phyloP scores from a whole-genome alignment of 345 rosid species.

The Linum lewisii region DNA sequence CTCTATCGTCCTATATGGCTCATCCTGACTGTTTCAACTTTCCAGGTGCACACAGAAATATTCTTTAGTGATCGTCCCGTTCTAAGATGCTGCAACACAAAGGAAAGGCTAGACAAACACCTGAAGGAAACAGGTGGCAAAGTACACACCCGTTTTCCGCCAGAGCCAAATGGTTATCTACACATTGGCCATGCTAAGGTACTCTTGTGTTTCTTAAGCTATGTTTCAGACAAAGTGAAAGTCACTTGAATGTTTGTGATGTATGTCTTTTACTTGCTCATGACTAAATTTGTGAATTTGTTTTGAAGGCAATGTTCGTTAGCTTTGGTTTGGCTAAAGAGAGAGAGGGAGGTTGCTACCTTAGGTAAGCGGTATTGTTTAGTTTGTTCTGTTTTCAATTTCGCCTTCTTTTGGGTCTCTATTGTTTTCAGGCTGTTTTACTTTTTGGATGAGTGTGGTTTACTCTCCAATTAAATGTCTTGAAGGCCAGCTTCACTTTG shows the following conservation, averaged over 20 bases:
- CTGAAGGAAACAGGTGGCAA: slow-evolving; percentile 65
- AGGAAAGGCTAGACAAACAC: slow-evolving; percentile 75
- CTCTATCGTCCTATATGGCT: neutral
- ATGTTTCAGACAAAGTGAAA: slow-evolving; percentile 4
- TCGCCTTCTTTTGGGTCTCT: neutral
- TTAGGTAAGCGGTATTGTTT: slow-evolving; percentile 41
- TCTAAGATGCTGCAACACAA: slow-evolving; percentile 73
- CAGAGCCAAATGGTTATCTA: slow-evolving; percentile 97
- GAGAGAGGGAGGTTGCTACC: slow-evolving; percentile 80
- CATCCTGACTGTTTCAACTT: neutral
- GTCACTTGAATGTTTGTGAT: neutral
- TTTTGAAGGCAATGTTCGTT: slow-evolving; percentile 86
- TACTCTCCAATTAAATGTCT: neutral
- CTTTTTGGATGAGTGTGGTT: neutral
- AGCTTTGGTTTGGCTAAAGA: slow-evolving; percentile 95
- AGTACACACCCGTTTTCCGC: slow-evolving; percentile 81
- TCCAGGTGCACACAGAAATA: slow-evolving; percentile 81
- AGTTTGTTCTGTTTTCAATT: neutral
- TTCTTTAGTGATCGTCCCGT: slow-evolving; percentile 66
- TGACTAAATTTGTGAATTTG: neutral
- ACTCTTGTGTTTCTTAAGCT: slow-evolving; percentile 1
- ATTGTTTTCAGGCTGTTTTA: too few relatives aligned
- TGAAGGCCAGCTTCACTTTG: neutral
- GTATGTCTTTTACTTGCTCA: too few relatives aligned
- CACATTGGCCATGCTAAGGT: slow-evolving; percentile 99